A percentile compares a stretch with the other conserved stretches of the same genome.
Evolutionary conservation across 495 filamentous ascomycete genomes (phyloP).

Genomic region (Talaromyces stipitatus): DNA sequence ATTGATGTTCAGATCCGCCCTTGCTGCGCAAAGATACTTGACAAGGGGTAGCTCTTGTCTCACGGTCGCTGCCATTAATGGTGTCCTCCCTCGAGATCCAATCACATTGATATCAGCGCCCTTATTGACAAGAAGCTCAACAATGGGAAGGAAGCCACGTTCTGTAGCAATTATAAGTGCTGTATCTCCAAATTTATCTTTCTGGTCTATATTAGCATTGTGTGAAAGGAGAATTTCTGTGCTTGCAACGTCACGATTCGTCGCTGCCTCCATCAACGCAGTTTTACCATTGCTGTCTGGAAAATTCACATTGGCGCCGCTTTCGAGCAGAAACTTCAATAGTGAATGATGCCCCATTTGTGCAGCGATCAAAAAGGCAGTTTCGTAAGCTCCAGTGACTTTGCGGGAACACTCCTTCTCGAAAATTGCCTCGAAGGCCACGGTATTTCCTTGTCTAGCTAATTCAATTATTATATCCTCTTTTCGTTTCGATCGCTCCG

Average conservation of each 20-base stretch:
- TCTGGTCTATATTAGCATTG: constrained; percentile 4
- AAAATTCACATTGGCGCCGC: constrained; percentile 17
- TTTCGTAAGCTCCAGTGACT: background rate
- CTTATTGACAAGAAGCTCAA: constrained; percentile 8
- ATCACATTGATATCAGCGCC: constrained; percentile 6
- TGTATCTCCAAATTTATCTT: constrained; percentile 10
- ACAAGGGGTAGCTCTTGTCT: background rate
- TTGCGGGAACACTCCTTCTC: background rate
- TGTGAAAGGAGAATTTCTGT: constrained; percentile 3
- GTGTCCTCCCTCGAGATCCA: background rate
- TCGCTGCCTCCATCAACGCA: constrained; percentile 33
- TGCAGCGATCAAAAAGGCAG: background rate
- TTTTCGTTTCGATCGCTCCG: background rate
- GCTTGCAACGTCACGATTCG: background rate
- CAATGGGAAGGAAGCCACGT: background rate
- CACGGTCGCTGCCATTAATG: constrained; percentile 7
- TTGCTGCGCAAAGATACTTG: constrained; percentile 4
- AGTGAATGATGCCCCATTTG: background rate
- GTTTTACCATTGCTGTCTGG: constrained; percentile 21
- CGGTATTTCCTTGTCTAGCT: background rate
- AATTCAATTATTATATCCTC: background rate
- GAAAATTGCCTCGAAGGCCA: background rate
- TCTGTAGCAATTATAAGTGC: constrained; percentile 17
- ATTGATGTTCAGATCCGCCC: constrained; percentile 5
- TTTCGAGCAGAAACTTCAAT: constrained; percentile 11